Evolutionary conservation across 495 filamentous ascomycete genomes (phyloP).

Genomic region (Penicillium canariense): DNA sequence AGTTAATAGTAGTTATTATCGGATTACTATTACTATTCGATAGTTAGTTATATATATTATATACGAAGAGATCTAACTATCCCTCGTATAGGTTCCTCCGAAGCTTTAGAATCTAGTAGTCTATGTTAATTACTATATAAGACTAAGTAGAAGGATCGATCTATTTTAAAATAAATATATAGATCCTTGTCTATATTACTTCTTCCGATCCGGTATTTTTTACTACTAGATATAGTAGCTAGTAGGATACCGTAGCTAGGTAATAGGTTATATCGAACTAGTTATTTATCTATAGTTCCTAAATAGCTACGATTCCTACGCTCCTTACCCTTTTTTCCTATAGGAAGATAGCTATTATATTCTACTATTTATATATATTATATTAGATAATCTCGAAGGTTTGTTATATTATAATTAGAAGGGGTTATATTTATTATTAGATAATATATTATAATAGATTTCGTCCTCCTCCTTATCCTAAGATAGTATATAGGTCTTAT

Average conservation of each 20-base stretch:
- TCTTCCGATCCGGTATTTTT: not conserved
- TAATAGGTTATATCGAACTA: not conserved
- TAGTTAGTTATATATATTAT: slow-evolving; percentile 13
- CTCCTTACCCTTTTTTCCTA: slow-evolving; percentile 1
- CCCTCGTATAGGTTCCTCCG: not conserved
- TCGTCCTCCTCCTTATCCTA: too few species aligned
- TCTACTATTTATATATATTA: slow-evolving; percentile 7
- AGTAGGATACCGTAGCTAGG: not conserved
- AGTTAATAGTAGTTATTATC: too few species aligned
- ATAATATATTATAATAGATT: not conserved
- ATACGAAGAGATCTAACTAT: slow-evolving; percentile 7
- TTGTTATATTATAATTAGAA: slow-evolving; percentile 1
- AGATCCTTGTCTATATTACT: not conserved
- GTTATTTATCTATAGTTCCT: slow-evolving; percentile 6
- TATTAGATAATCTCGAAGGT: slow-evolving; percentile 6
- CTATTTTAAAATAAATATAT: slow-evolving; percentile 6
- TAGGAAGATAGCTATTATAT: slow-evolving; percentile 7
- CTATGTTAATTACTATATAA: not conserved
- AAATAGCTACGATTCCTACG: not conserved
- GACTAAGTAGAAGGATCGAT: slow-evolving; percentile 5
- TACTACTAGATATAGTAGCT: slow-evolving; percentile 1
- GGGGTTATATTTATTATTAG: not conserved
- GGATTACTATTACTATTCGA: not conserved
- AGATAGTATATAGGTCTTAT: too few species aligned
- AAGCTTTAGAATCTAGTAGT: slow-evolving; percentile 6